phyloP scores from a whole-genome alignment of 2,329 filamentous ascomycete species.

The Metarhizium humberi region DNA sequence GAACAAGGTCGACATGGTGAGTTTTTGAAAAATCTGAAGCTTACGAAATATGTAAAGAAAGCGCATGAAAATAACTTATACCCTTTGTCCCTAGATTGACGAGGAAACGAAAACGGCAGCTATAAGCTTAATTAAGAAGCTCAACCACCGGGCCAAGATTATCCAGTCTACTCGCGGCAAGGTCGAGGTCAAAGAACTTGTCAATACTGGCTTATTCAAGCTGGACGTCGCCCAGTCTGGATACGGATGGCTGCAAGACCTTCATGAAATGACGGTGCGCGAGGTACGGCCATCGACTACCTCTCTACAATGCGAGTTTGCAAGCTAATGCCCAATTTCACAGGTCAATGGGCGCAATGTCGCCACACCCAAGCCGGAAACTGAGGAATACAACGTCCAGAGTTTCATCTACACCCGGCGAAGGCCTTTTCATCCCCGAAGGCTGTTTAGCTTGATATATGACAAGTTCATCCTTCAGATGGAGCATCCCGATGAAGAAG shows the following conservation, averaged over 20 bases:
- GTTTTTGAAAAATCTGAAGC: neutral
- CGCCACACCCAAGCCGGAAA: slow-evolving; percentile 59
- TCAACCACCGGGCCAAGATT: slow-evolving; percentile 60
- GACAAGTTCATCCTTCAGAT: slow-evolving; percentile 43
- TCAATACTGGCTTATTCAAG: slow-evolving; percentile 57
- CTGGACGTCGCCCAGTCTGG: slow-evolving; percentile 55
- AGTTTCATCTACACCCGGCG: slow-evolving; percentile 60
- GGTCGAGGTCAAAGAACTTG: slow-evolving; percentile 52
- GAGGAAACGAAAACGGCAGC: slow-evolving; percentile 35
- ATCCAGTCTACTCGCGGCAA: slow-evolving; percentile 50
- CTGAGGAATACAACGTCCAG: slow-evolving; percentile 62
- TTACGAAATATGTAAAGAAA: too few relatives aligned
- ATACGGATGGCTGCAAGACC: slow-evolving; percentile 60
- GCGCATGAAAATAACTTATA: neutral
- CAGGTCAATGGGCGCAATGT: slow-evolving; percentile 39
- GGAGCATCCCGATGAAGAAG: slow-evolving; percentile 26
- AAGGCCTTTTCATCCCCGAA: slow-evolving; percentile 41
- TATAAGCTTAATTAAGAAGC: slow-evolving; percentile 42
- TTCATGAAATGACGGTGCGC: slow-evolving; percentile 57
- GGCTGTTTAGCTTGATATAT: slow-evolving; percentile 35
- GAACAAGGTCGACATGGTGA: slow-evolving; percentile 60
- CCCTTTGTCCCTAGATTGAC: slow-evolving; percentile 18
- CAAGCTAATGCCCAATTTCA: neutral
- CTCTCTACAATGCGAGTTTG: neutral
- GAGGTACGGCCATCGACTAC: slow-evolving; percentile 29